phyloP scores from a whole-genome alignment of 371 early-diverging fungal species.

The Furculomyces boomerangus region DNA sequence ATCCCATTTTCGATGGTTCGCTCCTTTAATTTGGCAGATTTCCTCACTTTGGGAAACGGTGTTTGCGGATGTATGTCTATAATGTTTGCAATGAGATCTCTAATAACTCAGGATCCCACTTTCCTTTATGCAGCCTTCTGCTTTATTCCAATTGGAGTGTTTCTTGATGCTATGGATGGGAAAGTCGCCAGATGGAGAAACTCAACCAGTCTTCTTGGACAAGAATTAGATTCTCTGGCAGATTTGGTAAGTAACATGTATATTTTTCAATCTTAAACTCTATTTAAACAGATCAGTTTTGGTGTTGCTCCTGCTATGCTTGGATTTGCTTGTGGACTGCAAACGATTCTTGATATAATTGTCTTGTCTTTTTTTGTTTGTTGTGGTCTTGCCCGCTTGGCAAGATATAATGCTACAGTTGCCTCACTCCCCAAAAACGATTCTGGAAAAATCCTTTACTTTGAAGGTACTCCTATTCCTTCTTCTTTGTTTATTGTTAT shows the following conservation, averaged over 20 bases:
- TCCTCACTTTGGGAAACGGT: conserved; percentile 72
- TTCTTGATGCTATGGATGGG: conserved; percentile 75
- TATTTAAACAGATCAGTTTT: conserved; percentile 36
- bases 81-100: conserved; percentile 60
- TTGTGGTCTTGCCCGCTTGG: conserved; percentile 76
- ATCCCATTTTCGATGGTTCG: conserved; percentile 26
- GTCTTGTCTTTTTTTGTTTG: conserved; percentile 69
- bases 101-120: conserved; percentile 38
- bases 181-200: conserved; percentile 77
- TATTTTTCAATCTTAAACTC: neutral
- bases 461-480: conserved; percentile 87
- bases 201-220: conserved; percentile 46
- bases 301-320: conserved; percentile 75
- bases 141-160: conserved; percentile 56
- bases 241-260: conserved; percentile 35
- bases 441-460: conserved; percentile 57
- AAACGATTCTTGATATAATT: conserved; percentile 53
- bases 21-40: conserved; percentile 60
- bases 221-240: conserved; percentile 40
- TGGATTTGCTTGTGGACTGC: conserved; percentile 73
- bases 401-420: conserved; percentile 76
- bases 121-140: conserved; percentile 48
- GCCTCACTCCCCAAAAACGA: conserved; percentile 55
- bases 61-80: conserved; percentile 65
- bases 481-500: conserved; percentile 49